Base-by-base conservation (phyloP, 305 asterid genomes). In the Fraxinus velutina region DNA sequence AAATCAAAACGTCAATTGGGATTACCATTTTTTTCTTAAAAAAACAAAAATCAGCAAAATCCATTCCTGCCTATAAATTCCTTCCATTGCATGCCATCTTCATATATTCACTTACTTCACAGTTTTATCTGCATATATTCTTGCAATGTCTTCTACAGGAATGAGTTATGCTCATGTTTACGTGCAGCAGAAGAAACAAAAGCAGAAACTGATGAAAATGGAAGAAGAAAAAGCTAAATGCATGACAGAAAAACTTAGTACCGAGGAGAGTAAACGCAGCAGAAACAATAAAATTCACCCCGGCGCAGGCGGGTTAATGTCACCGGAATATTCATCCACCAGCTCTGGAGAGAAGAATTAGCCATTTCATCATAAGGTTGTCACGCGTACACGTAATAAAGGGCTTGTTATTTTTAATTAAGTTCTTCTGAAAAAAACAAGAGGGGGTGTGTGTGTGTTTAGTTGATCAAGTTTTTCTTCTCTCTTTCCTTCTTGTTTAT, bases 81-180 rank as follows among this genome's bases (percentile, higher is more conserved):
- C 60, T 68, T 62, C 82, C 0, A 6, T 21, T 29, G 33, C 36
- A 22, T 42, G n/a, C 78, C 72, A 66, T 83, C 52, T 73, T 27
- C 72, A 34, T 72, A 2, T 12, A 3, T 70, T 32, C 37, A 6
- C 9, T 33, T 55, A 5, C 30, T 39, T 15, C 55, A 24, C 17
- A 64, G 32, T 64, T 64, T 24, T 73, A 0, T n/a, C 13, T 4
- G 0, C 37, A 52, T n/a, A 73, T 34, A 33, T 55, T 73, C 24
- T 44, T 75, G 27, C 42, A 82, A 91, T 89, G 93, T 88, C 89
- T 74, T 91, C 95, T 15, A 83, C 50, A 0, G 95, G 93, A 66
- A 87, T 89, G 50, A 90, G 90, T 85, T 91, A 86, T 37, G 92
- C 92, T 0, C 57, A 87, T 19, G 33, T 89, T 73, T 71, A 84